These are phyloP conservation scores for Misopates orontium DNA, from an alignment of 257 asterid species.

Conservation along the genomic window DNA sequence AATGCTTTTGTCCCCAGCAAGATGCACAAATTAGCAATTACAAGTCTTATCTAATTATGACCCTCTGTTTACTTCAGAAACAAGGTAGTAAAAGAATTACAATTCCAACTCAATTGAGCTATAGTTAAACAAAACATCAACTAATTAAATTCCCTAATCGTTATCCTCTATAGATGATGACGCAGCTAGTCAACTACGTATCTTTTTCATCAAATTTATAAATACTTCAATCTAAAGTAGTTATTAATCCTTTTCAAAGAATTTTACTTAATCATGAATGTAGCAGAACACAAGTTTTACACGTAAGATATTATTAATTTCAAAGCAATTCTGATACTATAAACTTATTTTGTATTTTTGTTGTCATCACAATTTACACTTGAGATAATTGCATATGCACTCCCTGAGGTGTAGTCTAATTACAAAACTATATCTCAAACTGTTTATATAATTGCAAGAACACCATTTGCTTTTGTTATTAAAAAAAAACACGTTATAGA, in stretches of 20 bases:
- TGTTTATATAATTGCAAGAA: no score
- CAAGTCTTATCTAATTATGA: not conserved
- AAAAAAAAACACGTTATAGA: no score
- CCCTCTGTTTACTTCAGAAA: not conserved
- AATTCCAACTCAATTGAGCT: not conserved
- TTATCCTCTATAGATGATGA: not conserved
- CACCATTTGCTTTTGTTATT: no score
- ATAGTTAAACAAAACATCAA: no score
- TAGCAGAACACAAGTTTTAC: no score
- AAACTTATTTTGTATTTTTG: no score
- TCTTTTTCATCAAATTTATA: not conserved
- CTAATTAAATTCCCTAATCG: not conserved
- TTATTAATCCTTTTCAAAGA: not conserved
- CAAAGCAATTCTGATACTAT: no score
- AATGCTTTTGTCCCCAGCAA: not conserved
- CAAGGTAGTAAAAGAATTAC: not conserved
- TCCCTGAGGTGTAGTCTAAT: constrained; percentile 31
- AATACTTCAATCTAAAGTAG: no score
- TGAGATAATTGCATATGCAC: not conserved
- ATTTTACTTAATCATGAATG: not conserved
- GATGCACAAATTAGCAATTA: not conserved
- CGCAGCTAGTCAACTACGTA: not conserved
- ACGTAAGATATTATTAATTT: no score
- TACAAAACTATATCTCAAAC: no score
- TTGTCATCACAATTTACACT: no score